phyloP scores from a whole-genome alignment of 768 basidiomycete genomes.

The Boletus barrowsii region DNA sequence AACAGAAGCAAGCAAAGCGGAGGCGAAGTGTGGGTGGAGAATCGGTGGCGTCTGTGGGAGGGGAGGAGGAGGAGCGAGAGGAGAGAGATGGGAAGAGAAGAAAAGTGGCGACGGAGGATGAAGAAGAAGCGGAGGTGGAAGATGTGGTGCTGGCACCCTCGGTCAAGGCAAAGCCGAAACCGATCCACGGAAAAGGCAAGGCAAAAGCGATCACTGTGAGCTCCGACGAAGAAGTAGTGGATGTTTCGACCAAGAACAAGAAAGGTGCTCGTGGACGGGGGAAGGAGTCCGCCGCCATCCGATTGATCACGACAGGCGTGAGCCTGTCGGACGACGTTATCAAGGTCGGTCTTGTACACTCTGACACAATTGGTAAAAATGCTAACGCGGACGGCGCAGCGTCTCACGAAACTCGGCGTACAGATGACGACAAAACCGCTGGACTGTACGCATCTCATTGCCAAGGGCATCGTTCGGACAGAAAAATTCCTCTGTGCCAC shows the following conservation, averaged over 20 bases:
- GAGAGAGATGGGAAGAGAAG: constrained; percentile 18
- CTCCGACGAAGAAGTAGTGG: constrained; percentile 5
- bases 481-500: constrained; percentile 87
- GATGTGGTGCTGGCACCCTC: constrained; percentile 12
- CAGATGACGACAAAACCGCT: constrained; percentile 55
- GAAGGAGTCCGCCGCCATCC: constrained; percentile 26
- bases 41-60: constrained; percentile 8
- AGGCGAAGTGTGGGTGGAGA: constrained; percentile 33
- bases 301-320: constrained; percentile 69
- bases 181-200: constrained; percentile 7
- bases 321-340: constrained; percentile 51
- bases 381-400: constrained; percentile 36
- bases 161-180: constrained; percentile 13
- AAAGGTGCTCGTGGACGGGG: constrained; percentile 7
- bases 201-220: background rate
- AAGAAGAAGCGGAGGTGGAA: constrained; percentile 24
- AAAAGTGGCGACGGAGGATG: constrained; percentile 13
- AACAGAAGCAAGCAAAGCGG: constrained; percentile 47
- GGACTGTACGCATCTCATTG: constrained; percentile 80
- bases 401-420: constrained; percentile 61
- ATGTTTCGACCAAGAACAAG: constrained; percentile 6
- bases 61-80: constrained; percentile 17
- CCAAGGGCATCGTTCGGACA: constrained; percentile 68
- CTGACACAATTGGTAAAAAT: background rate
- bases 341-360: constrained; percentile 43